Evolutionary conservation across 139 green algal species (phyloP), one percentile per base, ranked within the genome.

Genomic region (Chlamydomonas asymmetrica): DNA sequence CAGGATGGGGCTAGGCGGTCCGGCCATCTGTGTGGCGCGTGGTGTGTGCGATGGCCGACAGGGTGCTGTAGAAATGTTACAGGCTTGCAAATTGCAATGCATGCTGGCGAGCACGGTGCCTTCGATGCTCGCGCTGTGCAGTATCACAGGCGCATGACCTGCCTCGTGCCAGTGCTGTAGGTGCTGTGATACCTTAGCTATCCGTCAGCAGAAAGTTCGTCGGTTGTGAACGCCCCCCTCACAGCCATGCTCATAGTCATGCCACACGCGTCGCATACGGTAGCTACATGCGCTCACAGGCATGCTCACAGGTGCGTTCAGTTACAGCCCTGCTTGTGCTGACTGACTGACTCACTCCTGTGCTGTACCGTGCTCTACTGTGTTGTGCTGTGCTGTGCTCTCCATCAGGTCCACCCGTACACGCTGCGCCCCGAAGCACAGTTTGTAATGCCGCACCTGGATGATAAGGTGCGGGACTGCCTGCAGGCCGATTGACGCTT

Each of bases 371-470:
- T 52, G 45, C 45, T 10, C 45, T 52, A 52, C 13, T 16, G 45
- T 16, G 13, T 63, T 29, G n/a, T 29, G 10, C 5, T 63, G 7
- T 29, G n/a, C n/a, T 5, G 29, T 29, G 13, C 32, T 23, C 68
- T 34, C 34, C 27, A 52, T 3, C 70, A 76, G 71, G 71, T 77
- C 3, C 75, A 81, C 56, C 37, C 59, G 32, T 81, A 81, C 66
- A 81, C 75, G n/a, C 27, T 81, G 38, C 75, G 75, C 2, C 56
- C 56, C 4, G 75, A 81, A 66, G 40, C 66, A 45, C 75, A 52
- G 29, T 81, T 81, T 49, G 72, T 81, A 34, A 56, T 81, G 75
- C 75, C 75, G 1, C 56, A 75, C 66, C 71, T 77, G 31, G 49
- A 13, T 16, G 45, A 52, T 52, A 52, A 52, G 13, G 45, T 10